Evolutionary conservation across 768 basidiomycete species (phyloP).

Genomic region (Mycena chlorophos): DNA sequence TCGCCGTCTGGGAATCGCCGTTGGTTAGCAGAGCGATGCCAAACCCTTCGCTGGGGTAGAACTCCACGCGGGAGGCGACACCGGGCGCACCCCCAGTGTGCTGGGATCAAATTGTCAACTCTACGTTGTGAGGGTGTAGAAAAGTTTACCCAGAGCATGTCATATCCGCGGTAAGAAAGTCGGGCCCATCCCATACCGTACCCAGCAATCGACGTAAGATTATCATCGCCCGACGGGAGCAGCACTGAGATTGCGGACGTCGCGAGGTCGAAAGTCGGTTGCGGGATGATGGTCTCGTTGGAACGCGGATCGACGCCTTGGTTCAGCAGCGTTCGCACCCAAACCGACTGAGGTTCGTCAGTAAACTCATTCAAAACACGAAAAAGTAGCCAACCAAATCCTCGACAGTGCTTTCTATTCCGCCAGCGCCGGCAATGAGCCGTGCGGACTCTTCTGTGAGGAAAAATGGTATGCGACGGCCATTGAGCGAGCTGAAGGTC

Average conservation of each 20-base stretch:
- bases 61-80: slow-evolving; percentile 28
- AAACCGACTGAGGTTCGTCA: slow-evolving; percentile 34
- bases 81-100: slow-evolving; percentile 39
- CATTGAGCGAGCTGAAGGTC: neutral
- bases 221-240: slow-evolving; percentile 11
- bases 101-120: slow-evolving; percentile 28
- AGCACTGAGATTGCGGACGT: slow-evolving; percentile 34
- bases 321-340: slow-evolving; percentile 39
- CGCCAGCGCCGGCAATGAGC: slow-evolving; percentile 39
- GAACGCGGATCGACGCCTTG: slow-evolving; percentile 31
- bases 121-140: neutral
- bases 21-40: slow-evolving; percentile 40
- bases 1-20: slow-evolving; percentile 18
- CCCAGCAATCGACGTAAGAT: slow-evolving; percentile 31
- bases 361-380: neutral
- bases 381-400: slow-evolving; percentile 38
- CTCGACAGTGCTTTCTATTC: slow-evolving; percentile 38
- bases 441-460: slow-evolving; percentile 21
- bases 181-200: slow-evolving; percentile 49
- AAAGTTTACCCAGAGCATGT: slow-evolving; percentile 28
- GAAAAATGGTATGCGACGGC: slow-evolving; percentile 7
- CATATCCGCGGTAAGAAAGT: slow-evolving; percentile 39
- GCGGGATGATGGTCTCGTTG: slow-evolving; percentile 35
- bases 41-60: slow-evolving; percentile 37
- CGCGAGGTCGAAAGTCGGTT: slow-evolving; percentile 27